Conservation (phyloP, 208 protist genomes). For the Acanthamoeba castellanii region DNA sequence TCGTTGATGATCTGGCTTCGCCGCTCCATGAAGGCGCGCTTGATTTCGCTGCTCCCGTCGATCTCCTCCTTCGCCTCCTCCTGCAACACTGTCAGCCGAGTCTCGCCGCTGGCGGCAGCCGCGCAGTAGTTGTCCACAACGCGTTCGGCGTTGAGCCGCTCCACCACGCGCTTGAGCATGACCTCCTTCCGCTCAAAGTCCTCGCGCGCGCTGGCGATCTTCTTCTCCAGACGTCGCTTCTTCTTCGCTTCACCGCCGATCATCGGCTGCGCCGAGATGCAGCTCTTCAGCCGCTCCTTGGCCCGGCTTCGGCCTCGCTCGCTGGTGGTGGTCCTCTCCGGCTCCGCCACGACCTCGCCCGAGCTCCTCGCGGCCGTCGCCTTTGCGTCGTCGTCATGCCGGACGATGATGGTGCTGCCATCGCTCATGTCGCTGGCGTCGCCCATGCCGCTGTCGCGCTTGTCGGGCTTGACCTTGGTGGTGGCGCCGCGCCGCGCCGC, state of each 20-base stretch:
- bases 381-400: not conserved
- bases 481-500: not conserved
- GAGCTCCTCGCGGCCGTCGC: too few species aligned
- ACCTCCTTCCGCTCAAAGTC: slow-evolving; percentile 18
- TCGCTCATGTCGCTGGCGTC: not conserved
- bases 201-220: not conserved
- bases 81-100: not conserved
- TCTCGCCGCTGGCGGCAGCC: not conserved
- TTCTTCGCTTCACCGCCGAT: too few species aligned
- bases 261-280: not conserved
- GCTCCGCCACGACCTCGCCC: not conserved
- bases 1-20: slow-evolving; percentile 19
- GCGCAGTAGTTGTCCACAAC: not conserved
- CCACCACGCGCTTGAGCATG: not conserved
- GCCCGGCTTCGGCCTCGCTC: not conserved
- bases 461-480: not conserved
- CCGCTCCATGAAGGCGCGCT: not conserved
- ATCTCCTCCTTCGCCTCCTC: not conserved
- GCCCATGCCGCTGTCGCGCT: not conserved
- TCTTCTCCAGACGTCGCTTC: not conserved
- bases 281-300: not conserved
- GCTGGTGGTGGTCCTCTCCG: not conserved
- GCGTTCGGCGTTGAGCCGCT: not conserved
- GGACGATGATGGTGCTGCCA: not conserved
- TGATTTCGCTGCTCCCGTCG: not conserved